phyloP scores from a whole-genome alignment of 371 early-diverging fungal species.

The Lichtheimia hyalospora region DNA sequence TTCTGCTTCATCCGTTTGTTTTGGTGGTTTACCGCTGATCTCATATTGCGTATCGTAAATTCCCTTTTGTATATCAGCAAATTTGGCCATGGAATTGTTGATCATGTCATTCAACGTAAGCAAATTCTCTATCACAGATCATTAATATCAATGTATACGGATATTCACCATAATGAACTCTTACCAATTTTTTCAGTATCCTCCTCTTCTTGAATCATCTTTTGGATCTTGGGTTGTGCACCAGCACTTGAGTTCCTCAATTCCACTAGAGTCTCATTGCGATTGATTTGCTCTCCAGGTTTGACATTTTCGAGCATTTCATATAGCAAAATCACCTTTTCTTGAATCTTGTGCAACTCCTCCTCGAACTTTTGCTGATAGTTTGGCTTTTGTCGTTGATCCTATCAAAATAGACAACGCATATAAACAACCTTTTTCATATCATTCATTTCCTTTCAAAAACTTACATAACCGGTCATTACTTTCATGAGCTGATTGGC shows the following conservation, averaged over 20 bases:
- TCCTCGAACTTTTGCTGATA: slow-evolving; percentile 84
- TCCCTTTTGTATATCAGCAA: slow-evolving; percentile 68
- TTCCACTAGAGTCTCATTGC: slow-evolving; percentile 56
- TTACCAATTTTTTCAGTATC: slow-evolving; percentile 28
- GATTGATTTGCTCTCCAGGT: slow-evolving; percentile 57
- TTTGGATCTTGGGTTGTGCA: slow-evolving; percentile 78
- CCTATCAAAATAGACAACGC: slow-evolving; percentile 41
- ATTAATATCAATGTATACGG: background rate
- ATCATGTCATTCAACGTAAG: slow-evolving; percentile 86
- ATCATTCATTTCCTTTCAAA: background rate
- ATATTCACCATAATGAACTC: background rate
- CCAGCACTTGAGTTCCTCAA: slow-evolving; percentile 52
- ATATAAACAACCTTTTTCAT: background rate
- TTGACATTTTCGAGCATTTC: slow-evolving; percentile 75
- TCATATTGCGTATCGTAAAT: slow-evolving; percentile 47
- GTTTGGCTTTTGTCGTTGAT: slow-evolving; percentile 75
- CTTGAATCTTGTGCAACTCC: slow-evolving; percentile 82
- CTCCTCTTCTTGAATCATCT: slow-evolving; percentile 55
- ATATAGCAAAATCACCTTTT: slow-evolving; percentile 71
- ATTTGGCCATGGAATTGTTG: slow-evolving; percentile 76
- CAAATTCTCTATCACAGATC: slow-evolving; percentile 49
- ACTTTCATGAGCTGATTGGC: slow-evolving; percentile 97
- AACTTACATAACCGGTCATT: slow-evolving; percentile 91
- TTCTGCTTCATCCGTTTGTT: slow-evolving; percentile 20
- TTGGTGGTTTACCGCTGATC: slow-evolving; percentile 39